Base-by-base conservation (phyloP, 345 rosid species). In the Chamaenerion angustifolium region DNA sequence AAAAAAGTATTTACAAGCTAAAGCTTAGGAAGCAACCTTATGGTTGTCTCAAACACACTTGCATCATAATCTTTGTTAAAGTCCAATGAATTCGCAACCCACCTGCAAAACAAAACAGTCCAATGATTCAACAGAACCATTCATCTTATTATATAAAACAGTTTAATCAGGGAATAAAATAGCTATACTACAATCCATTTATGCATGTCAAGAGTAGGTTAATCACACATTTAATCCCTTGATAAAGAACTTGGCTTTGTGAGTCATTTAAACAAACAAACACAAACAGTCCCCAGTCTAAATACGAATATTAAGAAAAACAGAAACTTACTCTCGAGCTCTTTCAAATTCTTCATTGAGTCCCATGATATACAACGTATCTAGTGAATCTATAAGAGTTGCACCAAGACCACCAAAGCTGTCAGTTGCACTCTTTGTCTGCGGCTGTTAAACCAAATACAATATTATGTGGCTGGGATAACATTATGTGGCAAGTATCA, bases 361-460 rank as follows among this genome's bases (percentile, higher is more conserved):
- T 66, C 95, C 98, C 96, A 92, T 92, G 59, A 87, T 92, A 56
- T 70, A 84, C 61, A 92, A 72, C 16, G 96, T 84, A 71, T 84
- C 98, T 44, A 92, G 89, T 58, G 83, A 56, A 65, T 84, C 92
- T 58, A 92, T 45, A 46, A 92, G 69, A 46, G 99, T 83, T 67
- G 95, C 99, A 62, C 99, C 99, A 48, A 93, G 95, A 40, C 97
- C 95, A 63, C 99, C 99, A 66, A 93, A 93, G 79, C 92, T 88
- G 67, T 93, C 71, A 55, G 78, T 68, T 42, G 97, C 99, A 71
- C 71, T 76, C 81, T 71, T 81, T 41, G 95, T 56, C 47, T 81
- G 95, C 12, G 97, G 99, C 97, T 88, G 76, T 46, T 43, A 16
- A 48, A 40, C 37, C 3, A 31, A 31, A 31, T 31, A 31, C 37